Evolutionary conservation across 148 eudicot genomes (phyloP).

Genomic region (Vaccinium corymbosum): DNA sequence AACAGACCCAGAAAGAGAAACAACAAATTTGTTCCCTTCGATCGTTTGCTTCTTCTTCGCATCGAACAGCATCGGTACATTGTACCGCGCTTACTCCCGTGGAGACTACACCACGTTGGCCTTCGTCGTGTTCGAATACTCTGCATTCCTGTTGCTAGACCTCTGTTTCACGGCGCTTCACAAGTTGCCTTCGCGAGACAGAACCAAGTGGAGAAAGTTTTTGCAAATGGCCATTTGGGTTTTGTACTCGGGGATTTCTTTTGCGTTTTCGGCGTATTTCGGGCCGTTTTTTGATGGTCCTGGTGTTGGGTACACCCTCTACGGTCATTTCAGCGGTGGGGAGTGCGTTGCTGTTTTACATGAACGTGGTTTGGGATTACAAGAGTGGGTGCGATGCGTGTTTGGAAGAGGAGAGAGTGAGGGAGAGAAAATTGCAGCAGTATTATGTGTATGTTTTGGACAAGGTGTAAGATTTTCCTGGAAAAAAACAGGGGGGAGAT

Average conservation of each 20-base stretch:
- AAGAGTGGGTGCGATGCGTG: not conserved
- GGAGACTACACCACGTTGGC: not conserved
- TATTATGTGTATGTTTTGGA: not conserved
- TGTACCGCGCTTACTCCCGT: not conserved
- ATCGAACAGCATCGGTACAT: not conserved
- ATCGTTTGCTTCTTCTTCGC: not conserved
- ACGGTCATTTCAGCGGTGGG: not conserved
- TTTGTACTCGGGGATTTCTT: not conserved
- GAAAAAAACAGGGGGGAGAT: not conserved
- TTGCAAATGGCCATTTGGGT: not conserved
- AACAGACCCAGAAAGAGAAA: not conserved
- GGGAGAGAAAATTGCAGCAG: not conserved
- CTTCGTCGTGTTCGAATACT: not conserved
- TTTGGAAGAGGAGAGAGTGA: not conserved
- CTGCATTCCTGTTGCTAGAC: not conserved
- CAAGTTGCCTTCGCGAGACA: not conserved
- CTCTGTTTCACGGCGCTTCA: not conserved
- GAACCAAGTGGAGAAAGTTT: not conserved
- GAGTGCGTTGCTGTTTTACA: not conserved
- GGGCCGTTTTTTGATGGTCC: not conserved
- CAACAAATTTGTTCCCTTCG: not conserved
- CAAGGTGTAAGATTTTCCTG: not conserved
- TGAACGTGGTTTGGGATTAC: not conserved
- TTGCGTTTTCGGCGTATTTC: not conserved
- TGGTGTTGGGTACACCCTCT: not conserved